Conservation (phyloP, 257 asterid genomes). For the Solanum chmielewskii region DNA sequence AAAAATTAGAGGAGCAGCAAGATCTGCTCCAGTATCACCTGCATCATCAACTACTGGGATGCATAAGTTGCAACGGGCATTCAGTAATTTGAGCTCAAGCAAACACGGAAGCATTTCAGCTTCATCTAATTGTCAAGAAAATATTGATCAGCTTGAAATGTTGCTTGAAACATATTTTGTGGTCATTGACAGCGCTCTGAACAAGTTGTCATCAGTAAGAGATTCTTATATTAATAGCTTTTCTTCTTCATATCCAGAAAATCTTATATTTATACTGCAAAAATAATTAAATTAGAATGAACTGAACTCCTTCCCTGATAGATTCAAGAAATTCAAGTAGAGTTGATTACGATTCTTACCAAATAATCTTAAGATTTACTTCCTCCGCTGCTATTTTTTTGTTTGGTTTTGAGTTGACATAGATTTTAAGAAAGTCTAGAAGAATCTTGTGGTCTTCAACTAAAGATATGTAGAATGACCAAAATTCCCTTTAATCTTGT, state of each 20-base stretch:
- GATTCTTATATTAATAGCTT: background rate
- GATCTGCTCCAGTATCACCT: conserved; percentile 84
- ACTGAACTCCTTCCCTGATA: background rate
- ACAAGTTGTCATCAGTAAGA: conserved; percentile 83
- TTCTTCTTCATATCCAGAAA: background rate
- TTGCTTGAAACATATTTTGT: conserved; percentile 92
- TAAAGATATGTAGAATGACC: background rate
- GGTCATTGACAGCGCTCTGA: conserved; percentile 70
- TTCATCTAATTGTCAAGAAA: conserved; percentile 57
- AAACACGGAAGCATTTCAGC: conserved; percentile 76
- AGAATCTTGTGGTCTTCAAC: background rate
- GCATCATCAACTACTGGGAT: conserved; percentile 48
- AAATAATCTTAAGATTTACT: background rate
- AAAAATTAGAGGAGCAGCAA: conserved; percentile 26
- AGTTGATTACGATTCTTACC: background rate
- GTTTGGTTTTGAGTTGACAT: background rate
- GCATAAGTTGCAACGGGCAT: conserved; percentile 66
- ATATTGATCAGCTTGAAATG: conserved; percentile 96
- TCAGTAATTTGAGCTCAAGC: conserved; percentile 66
- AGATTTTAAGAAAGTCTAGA: background rate
- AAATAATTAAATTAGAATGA: background rate
- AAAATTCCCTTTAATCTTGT: background rate
- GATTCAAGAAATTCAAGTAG: background rate
- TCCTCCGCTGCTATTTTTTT: background rate
- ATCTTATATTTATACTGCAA: background rate